These are phyloP conservation scores for Suillus occidentalis DNA, from an alignment of 768 basidiomycete species.

Conservation along the genomic window DNA sequence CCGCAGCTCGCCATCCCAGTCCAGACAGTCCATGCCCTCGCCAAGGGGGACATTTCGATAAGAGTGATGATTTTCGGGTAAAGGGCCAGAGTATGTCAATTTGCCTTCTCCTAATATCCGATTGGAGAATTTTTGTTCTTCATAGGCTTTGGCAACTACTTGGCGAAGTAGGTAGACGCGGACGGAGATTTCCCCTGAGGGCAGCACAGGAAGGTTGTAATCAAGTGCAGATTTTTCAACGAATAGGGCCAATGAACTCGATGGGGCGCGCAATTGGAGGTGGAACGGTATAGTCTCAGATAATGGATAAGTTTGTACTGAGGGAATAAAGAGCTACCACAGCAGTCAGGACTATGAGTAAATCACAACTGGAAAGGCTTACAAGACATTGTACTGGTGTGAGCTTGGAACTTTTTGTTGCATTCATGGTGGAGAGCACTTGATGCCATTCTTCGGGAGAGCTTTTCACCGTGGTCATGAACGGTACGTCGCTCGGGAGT, in stretches of 20 bases:
- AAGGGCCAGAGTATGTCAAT: constrained; percentile 45
- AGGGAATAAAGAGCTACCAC: constrained; percentile 59
- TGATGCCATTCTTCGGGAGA: constrained; percentile 69
- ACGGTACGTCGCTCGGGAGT: constrained; percentile 40
- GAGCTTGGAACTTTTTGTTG: constrained; percentile 33
- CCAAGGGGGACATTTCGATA: constrained; percentile 15
- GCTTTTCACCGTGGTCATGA: constrained; percentile 59
- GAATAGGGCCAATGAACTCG: constrained; percentile 47
- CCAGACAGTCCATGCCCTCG: constrained; percentile 43
- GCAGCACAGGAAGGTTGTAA: constrained; percentile 3
- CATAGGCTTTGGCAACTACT: constrained; percentile 33
- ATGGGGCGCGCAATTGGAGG: constrained; percentile 54
- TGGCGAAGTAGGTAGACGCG: constrained; percentile 58
- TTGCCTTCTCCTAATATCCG: constrained; percentile 49
- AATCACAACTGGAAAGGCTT: constrained; percentile 21
- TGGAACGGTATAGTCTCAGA: constrained; percentile 64
- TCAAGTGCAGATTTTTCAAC: constrained; percentile 26
- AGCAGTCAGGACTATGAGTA: not conserved
- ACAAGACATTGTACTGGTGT: constrained; percentile 53
- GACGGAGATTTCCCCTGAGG: constrained; percentile 27
- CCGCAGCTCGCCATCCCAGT: constrained; percentile 60
- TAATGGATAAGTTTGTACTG: constrained; percentile 52
- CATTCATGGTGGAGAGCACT: constrained; percentile 44
- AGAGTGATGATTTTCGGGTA: constrained; percentile 13
- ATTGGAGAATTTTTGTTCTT: constrained; percentile 14